Conservation (phyloP, 2,329 filamentous ascomycete species). For the Knufia fluminis region DNA sequence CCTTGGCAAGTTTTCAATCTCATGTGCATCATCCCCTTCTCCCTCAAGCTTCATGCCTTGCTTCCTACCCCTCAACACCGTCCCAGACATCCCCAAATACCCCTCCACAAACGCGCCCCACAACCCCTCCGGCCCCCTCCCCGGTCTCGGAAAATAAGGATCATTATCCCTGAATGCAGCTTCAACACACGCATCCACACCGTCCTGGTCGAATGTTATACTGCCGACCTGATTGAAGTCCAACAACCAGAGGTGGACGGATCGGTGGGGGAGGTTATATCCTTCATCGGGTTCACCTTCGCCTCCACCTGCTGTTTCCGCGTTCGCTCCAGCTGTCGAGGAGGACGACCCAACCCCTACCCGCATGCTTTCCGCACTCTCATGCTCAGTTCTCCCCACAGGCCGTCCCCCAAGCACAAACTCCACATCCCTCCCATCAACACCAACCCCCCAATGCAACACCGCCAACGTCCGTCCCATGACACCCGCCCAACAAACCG, state of each 20-base stretch:
- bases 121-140: background rate
- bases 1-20: no score
- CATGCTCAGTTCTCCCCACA: no score
- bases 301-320: no score
- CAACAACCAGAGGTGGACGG: constrained; percentile 32
- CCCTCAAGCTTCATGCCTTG: no score
- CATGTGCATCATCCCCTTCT: no score
- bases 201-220: constrained; percentile 33
- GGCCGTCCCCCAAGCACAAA: constrained; percentile 39
- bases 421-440: constrained; percentile 48
- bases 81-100: no score
- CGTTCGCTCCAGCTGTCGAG: no score
- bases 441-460: constrained; percentile 40
- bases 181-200: constrained; percentile 34
- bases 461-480: constrained; percentile 46
- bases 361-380: no score
- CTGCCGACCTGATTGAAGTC: constrained; percentile 39
- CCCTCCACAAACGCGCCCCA: background rate
- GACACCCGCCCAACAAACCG: constrained; percentile 27
- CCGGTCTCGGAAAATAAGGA: constrained; percentile 33
- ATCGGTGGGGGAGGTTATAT: constrained; percentile 23
- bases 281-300: no score
- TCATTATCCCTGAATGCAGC: constrained; percentile 45
- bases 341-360: background rate
- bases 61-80: no score